Evolutionary conservation across 2,329 filamentous ascomycete species (phyloP).

Genomic region (Apiospora malaysiana): DNA sequence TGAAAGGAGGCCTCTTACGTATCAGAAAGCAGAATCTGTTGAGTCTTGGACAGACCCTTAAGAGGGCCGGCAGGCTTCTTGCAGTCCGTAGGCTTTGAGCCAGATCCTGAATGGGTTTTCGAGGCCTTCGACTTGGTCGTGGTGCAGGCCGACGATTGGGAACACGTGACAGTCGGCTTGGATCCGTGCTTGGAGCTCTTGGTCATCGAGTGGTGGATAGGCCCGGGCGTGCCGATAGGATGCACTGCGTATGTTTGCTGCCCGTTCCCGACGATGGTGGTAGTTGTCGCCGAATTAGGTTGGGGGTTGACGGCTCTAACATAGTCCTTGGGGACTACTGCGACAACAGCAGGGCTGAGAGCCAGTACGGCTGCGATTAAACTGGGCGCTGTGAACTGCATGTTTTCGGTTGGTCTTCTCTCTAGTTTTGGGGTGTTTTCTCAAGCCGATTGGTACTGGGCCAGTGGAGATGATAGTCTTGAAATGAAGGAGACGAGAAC

Average conservation of each 20-base stretch:
- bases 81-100: slow-evolving; percentile 22
- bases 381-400: slow-evolving; percentile 41
- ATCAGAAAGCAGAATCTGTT: slow-evolving; percentile 47
- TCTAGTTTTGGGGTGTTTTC: neutral
- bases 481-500: neutral
- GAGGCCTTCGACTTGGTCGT: slow-evolving; percentile 3
- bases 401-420: slow-evolving; percentile 33
- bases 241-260: too few species aligned
- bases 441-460: neutral
- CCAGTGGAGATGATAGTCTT: too few species aligned
- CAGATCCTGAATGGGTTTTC: slow-evolving; percentile 22
- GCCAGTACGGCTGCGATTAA: slow-evolving; percentile 47
- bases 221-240: neutral
- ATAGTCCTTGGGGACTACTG: slow-evolving; percentile 25
- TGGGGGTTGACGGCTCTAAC: slow-evolving; percentile 22
- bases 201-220: neutral
- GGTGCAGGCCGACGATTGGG: neutral
- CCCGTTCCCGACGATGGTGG: neutral
- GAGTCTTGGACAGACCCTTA: slow-evolving; percentile 39
- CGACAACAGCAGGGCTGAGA: slow-evolving; percentile 39
- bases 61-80: slow-evolving; percentile 26
- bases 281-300: slow-evolving; percentile 22
- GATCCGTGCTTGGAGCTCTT: neutral
- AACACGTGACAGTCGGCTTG: slow-evolving; percentile 2
- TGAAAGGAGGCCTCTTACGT: slow-evolving; percentile 36